phyloP scores from a whole-genome alignment of 78 protist genomes.

The Protostelium mycophagum region DNA sequence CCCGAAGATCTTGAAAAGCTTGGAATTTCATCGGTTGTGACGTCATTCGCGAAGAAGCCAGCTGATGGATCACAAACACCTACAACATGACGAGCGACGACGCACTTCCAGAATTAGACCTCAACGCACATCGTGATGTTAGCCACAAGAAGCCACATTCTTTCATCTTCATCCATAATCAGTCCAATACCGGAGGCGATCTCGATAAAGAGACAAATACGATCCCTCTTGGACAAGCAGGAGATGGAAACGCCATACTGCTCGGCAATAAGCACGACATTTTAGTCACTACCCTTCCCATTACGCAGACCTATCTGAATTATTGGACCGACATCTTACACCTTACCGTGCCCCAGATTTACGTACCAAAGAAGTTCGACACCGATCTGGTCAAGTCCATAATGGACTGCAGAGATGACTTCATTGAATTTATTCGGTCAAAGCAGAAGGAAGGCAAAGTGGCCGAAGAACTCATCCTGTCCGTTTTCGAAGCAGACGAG shows the following conservation, averaged over 20 bases:
- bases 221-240: not conserved
- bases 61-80: too few relatives aligned
- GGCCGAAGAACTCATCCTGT: not conserved
- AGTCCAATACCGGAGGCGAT: not conserved
- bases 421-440: not conserved
- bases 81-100: too few relatives aligned
- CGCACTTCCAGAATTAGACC: too few relatives aligned
- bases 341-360: not conserved
- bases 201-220: not conserved
- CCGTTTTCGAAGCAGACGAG: not conserved
- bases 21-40: too few relatives aligned
- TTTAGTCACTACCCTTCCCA: not conserved
- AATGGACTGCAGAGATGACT: not conserved
- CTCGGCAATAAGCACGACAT: not conserved
- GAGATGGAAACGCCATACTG: not conserved
- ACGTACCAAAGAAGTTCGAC: not conserved
- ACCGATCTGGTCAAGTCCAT: not conserved
- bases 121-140: too few relatives aligned
- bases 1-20: too few relatives aligned
- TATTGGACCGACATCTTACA: not conserved
- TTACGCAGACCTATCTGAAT: not conserved
- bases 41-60: too few relatives aligned
- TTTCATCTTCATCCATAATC: not conserved
- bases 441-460: not conserved
- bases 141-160: not conserved